Evolutionary conservation across 2,329 filamentous ascomycete species (phyloP).

Genomic region (Exophiala dermatitidis): DNA sequence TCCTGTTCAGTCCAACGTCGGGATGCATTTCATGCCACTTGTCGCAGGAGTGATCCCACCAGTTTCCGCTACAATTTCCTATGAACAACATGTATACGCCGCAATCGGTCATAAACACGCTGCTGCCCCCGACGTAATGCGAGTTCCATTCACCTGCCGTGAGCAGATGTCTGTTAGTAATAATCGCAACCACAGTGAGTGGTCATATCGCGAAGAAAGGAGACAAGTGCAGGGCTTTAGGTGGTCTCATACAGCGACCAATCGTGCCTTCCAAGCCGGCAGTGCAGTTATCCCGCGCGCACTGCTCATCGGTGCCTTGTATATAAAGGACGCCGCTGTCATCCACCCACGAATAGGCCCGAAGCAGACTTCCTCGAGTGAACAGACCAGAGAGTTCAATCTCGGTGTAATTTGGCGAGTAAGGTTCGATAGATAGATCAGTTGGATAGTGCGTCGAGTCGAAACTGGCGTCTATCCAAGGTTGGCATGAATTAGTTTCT

Average conservation of each 20-base stretch:
- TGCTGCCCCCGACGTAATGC: conserved; percentile 9
- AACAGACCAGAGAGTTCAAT: conserved; percentile 10
- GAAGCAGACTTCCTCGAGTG: not conserved
- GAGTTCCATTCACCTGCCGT: conserved; percentile 6
- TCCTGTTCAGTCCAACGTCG: conserved; percentile 1
- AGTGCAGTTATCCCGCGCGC: conserved; percentile 10
- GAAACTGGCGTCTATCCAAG: not conserved
- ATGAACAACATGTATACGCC: conserved; percentile 6
- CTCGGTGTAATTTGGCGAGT: conserved; percentile 9
- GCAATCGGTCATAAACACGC: conserved; percentile 3
- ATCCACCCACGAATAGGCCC: not conserved
- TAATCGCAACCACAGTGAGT: not conserved
- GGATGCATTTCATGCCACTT: conserved; percentile 11
- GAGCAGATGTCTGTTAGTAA: not conserved
- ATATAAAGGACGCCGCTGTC: not conserved
- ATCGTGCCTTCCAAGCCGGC: not conserved
- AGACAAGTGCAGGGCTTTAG: too few species aligned
- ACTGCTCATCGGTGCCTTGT: conserved; percentile 10
- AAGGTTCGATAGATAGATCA: not conserved
- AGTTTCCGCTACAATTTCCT: conserved; percentile 10
- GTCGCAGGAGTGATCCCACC: conserved; percentile 5
- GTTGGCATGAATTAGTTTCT: not conserved
- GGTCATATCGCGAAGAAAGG: too few species aligned
- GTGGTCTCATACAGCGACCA: not conserved
- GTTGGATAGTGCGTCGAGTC: conserved; percentile 3